Evolutionary conservation across 148 eudicot species (phyloP), one percentile per base, ranked within the genome.

Genomic region (Rhododendron kiyosumense): DNA sequence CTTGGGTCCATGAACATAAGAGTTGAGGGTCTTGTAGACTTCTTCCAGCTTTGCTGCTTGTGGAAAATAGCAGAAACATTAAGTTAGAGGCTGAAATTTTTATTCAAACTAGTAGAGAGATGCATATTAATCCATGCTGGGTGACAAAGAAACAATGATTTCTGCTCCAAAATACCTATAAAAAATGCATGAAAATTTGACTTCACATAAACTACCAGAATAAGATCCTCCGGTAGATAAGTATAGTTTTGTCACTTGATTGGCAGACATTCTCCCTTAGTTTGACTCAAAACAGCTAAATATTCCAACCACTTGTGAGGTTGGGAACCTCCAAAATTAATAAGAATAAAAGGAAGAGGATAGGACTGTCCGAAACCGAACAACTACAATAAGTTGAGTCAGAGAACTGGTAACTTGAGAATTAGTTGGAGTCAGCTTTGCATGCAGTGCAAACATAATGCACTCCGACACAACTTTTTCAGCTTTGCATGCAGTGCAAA

Each of bases 41-140:
- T 92, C 90, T 94, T 96, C 97, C 98, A 92, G 51, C 92, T 91
- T 96, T 96, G 94, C 99, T 95, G 96, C 89, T 83, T 63, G 84
- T 89, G 87, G 28, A 7, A 57, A 81, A 14, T 80, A 80, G 5
- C 30, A 51, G 46, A 74, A 74, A 67, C 26, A 57, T 3, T 22
- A 69, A 12, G 9, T 65, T 12, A 65, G 57, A 14, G 65, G 46
- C 7, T 59, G 59, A 17, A 46, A 74, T 61, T 49, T 32, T 84
- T 38, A 13, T 24, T 74, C 26, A 85, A 38, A 14, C 54, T 84
- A 32, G 81, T 7, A 14, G 54, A 84, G 18, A 67, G 63, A 41
- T 38, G 30, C 41, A 49, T 11, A 34, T 20, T 7, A 43, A 32
- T 41, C 10, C 18, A 24, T 74, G 7, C 24, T 52, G 71, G 38